Conservation (phyloP, 225 moss, liverwort and hornwort genomes). For the Pseudisothecium myosuroides region DNA sequence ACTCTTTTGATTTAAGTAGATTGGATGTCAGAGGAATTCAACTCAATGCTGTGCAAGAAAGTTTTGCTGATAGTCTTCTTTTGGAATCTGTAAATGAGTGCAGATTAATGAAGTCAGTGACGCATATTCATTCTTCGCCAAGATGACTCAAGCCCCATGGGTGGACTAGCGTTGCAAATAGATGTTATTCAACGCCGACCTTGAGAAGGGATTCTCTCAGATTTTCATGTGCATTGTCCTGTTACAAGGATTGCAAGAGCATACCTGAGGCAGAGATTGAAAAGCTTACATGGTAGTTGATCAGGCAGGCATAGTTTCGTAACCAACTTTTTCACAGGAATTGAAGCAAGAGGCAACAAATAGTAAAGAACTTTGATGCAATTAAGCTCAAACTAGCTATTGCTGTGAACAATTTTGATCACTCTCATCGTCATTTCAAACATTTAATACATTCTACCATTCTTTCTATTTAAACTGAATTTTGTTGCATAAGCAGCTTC, state of each 20-base stretch:
- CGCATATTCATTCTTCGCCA: slow-evolving; percentile 38
- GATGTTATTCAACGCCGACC: not conserved
- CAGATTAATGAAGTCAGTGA: slow-evolving; percentile 53
- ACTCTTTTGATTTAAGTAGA: not conserved
- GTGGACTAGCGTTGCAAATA: not conserved
- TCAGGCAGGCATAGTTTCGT: not conserved
- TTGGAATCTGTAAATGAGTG: not conserved
- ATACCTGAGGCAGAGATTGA: not conserved
- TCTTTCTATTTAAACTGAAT: not conserved
- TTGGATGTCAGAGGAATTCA: not conserved
- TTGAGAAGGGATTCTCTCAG: not conserved
- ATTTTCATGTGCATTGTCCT: not conserved
- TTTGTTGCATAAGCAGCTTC: not conserved
- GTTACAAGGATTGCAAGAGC: not conserved
- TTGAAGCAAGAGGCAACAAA: not conserved
- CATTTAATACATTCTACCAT: not conserved
- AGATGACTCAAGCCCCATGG: slow-evolving; percentile 26
- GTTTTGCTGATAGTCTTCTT: not conserved
- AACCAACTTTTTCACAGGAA: not conserved
- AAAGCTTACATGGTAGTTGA: not conserved
- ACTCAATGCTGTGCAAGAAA: not conserved
- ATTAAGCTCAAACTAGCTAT: not conserved
- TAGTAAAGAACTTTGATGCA: not conserved
- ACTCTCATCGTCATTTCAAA: not conserved
- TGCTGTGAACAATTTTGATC: slow-evolving; percentile 1